Evolutionary conservation across 164 flowering plant genomes (phyloP), one percentile per base, ranked within the genome.

Genomic region (Cinnamomum chago): DNA sequence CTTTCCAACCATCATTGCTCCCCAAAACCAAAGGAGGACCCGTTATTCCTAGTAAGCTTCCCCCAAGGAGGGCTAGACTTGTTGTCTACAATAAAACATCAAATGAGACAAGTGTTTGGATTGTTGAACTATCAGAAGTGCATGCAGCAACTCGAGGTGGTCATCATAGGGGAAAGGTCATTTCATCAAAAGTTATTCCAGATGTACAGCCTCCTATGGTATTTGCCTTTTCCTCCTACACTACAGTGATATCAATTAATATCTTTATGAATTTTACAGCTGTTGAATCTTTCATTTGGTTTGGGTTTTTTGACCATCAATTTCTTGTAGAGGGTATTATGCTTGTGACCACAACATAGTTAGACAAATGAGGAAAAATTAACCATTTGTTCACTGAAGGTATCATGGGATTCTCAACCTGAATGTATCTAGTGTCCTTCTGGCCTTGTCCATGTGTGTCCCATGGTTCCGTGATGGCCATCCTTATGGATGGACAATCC

Each of bases 131-230:
- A 20, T 81, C 92, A 50, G 90, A 93, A 85, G 97, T 92, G 7
- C 98, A 93, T 85, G 98, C 98, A 40, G 89, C 85, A 47, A 90
- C 98, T 78, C 89, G 98, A 78, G 95, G 98, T 73, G 98, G 98
- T 50, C 98, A 92, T 82, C 97, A 93, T 67, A 84, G 98, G 77
- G 98, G 98, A 74, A 93, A 92, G 86, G 97, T 90, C 55, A 81
- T 93, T 73, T 88, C 97, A 12, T 86, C 94, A 3, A 80, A 82
- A 77, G 93, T 92, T 82, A 81, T 92, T 82, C 91, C 90, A 22
- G 97, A 93, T 82, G 94, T 93, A 74, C 98, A 93, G 83, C 98
- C 98, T 71, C 92, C 98, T 28, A 92, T 93, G 98, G 98, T 93
- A 88, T 74, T 50, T 47, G 25, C 35, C 33, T 58, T 20, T 70